Evolutionary conservation across 2,329 filamentous ascomycete genomes (phyloP), one percentile per base, ranked within the genome.

Genomic region (Fusarium sp.): DNA sequence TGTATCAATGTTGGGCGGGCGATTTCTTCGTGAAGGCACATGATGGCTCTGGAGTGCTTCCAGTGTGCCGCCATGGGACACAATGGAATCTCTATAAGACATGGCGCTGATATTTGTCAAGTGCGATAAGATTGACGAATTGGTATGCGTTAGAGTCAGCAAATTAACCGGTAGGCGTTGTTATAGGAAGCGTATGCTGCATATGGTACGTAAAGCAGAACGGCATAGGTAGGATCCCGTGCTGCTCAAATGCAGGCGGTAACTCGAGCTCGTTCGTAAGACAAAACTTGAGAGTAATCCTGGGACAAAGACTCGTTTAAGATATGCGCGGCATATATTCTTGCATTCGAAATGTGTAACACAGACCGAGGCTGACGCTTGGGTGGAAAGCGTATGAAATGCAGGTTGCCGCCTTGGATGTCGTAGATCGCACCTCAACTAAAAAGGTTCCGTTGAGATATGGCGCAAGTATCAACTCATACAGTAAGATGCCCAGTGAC

Each of bases 1-100:
- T 23, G 58, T 54, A 19, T 74, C 63, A 40, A 74, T 68, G 44
- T 74, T 63, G 30, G 72, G 72, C 7, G 72, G 72, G 39, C 72
- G 72, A 48, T 45, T 69, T 55, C 72, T 69, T 60, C 72, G 59
- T 19, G 60, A 61, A 15, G 70, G 50, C 11, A 23, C 56, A 53
- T 66, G 69, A 40, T 73, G 68, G 32, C 60, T 73, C 45, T 72
- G 69, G 14, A 74, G 62, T 36, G 64, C 56, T 56, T 74, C 72
- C 12, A 74, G 43, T 26, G 69, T 73, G 44, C 62, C 65, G 26
- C 54, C 55, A 24, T 70, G 64, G 44, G 73, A 54, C 71, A 74
- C 64, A 42, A 64, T 45, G 17, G 63, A 78, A 73, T 55, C 68
- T 74, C 71, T 68, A 34, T 69, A 63, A 43, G 62, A 52, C 72